phyloP scores from a whole-genome alignment of 2,329 filamentous ascomycete species.

The Cytospora schulzeri region DNA sequence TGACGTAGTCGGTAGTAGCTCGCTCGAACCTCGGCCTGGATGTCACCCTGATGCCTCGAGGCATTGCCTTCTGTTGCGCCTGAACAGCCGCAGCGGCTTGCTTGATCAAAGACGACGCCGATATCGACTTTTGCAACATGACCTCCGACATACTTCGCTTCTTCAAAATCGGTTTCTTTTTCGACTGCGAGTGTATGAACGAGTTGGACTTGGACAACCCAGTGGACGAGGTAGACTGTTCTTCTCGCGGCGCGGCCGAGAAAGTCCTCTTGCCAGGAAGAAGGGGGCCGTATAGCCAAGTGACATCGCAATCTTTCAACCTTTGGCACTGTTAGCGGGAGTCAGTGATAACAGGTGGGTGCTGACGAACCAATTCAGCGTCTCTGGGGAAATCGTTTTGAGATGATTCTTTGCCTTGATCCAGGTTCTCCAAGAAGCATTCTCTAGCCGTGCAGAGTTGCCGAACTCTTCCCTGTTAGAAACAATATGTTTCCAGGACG shows the following conservation, averaged over 20 bases:
- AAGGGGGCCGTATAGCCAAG: constrained; percentile 93
- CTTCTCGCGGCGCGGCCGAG: constrained; percentile 5
- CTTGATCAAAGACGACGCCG: constrained; percentile 84
- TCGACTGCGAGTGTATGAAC: constrained; percentile 59
- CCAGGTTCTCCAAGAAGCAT: constrained; percentile 97
- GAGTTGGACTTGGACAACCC: constrained; percentile 60
- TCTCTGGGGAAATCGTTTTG: constrained; percentile 86
- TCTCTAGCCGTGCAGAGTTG: constrained; percentile 83
- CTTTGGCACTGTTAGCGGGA: constrained; percentile 47
- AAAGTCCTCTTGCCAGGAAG: constrained; percentile 60
- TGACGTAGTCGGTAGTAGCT: constrained; percentile 69
- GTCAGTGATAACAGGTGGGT: background rate
- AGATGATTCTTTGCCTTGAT: constrained; percentile 87
- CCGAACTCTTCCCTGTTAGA: constrained; percentile 75
- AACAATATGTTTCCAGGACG: constrained; percentile 92
- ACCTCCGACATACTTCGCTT: constrained; percentile 96
- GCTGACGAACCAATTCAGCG: constrained; percentile 79
- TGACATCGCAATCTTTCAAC: constrained; percentile 96
- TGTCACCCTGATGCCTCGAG: constrained; percentile 44
- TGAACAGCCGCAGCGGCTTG: constrained; percentile 86
- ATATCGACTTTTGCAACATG: constrained; percentile 87
- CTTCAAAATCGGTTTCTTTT: constrained; percentile 90
- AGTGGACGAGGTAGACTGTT: constrained; percentile 41
- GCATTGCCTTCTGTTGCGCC: constrained; percentile 67
- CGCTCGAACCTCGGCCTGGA: constrained; percentile 61